A percentile compares a stretch with the other conserved stretches of the same genome.
Evolutionary conservation across 106 monocot species (phyloP).

Genomic region (Apostasia shenzhenica): DNA sequence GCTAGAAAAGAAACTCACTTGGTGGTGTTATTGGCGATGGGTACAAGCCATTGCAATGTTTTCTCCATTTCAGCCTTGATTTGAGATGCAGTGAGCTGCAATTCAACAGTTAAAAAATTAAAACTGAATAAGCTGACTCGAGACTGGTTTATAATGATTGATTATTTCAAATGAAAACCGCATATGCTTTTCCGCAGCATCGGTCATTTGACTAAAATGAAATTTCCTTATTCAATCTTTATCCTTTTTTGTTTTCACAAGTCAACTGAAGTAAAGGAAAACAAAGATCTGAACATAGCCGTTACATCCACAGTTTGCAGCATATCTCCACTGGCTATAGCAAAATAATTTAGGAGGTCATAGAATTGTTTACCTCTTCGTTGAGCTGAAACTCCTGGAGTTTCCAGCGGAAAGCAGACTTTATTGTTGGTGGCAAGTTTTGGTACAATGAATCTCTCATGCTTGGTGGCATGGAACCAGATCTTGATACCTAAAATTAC

Average conservation of each 20-base stretch:
- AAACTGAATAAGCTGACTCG: no score
- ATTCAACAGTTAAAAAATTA: no score
- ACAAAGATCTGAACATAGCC: not conserved
- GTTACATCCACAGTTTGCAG: not conserved
- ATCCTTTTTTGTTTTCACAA: no score
- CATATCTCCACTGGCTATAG: not conserved
- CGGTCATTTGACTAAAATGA: no score
- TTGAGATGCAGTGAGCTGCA: not conserved
- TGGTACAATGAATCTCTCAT: slow-evolving; percentile 56
- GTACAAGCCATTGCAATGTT: slow-evolving; percentile 11
- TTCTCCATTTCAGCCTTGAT: slow-evolving; percentile 15
- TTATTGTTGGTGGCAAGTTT: slow-evolving; percentile 51
- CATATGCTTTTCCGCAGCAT: no score
- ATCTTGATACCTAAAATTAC: slow-evolving; percentile 44
- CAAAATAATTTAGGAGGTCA: no score
- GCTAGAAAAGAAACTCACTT: not conserved
- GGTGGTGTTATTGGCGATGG: slow-evolving; percentile 9
- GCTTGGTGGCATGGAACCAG: slow-evolving; percentile 52
- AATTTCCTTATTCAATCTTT: no score
- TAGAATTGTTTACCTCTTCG: slow-evolving; percentile 34
- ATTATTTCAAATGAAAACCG: no score
- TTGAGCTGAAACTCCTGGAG: slow-evolving; percentile 38
- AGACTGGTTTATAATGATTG: no score
- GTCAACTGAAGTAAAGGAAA: not conserved
- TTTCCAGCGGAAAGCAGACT: slow-evolving; percentile 36